These are phyloP conservation scores for Mollisia scopiformis DNA, from an alignment of 2,329 filamentous ascomycete species.

Conservation along the genomic window DNA sequence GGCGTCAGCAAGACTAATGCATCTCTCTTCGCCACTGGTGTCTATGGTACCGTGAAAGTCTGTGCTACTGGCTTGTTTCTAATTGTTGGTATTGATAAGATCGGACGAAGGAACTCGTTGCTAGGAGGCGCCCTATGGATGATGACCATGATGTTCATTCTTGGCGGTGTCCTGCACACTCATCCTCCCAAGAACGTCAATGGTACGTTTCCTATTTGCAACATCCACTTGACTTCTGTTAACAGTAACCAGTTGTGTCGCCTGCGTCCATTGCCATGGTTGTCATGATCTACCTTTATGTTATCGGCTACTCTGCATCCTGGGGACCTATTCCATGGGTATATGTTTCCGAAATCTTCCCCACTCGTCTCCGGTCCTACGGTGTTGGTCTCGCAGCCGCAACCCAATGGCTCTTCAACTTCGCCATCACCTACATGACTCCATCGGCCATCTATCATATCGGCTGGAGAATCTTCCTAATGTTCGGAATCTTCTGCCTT, in stretches of 20 bases:
- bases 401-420: conserved; percentile 66
- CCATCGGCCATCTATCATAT: conserved; percentile 24
- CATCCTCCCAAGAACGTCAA: conserved; percentile 55
- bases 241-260: conserved; percentile 53
- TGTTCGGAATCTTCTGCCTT: conserved; percentile 21
- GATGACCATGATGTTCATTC: conserved; percentile 37
- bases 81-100: conserved; percentile 63
- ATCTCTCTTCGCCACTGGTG: conserved; percentile 70
- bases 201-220: neutral
- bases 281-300: conserved; percentile 71
- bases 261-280: conserved; percentile 62
- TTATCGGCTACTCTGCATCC: conserved; percentile 37
- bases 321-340: conserved; percentile 71
- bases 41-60: conserved; percentile 73
- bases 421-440: conserved; percentile 59
- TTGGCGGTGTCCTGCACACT: conserved; percentile 53
- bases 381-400: conserved; percentile 12
- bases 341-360: conserved; percentile 68
- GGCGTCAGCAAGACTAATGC: conserved; percentile 60
- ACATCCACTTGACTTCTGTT: too few species aligned
- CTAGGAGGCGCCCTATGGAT: conserved; percentile 58
- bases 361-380: conserved; percentile 33
- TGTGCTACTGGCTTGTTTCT: conserved; percentile 64
- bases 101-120: conserved; percentile 61
- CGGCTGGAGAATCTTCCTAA: conserved; percentile 24